A percentile compares a stretch with the other conserved stretches of the same genome.
Conservation (phyloP, 2,329 filamentous ascomycete species). For the Fusarium pseudograminearum region DNA sequence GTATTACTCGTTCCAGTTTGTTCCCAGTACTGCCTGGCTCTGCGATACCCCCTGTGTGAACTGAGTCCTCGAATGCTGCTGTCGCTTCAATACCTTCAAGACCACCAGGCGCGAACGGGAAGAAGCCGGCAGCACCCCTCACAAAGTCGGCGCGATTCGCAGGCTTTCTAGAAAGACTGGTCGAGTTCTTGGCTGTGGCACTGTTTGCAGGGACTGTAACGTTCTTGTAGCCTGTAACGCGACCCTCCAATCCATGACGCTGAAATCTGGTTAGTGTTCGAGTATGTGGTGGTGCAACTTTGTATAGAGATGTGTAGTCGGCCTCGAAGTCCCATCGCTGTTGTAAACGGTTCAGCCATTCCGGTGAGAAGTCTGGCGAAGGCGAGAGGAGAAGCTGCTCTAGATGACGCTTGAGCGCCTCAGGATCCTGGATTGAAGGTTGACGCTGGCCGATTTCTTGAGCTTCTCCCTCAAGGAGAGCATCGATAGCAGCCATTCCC, state of each 20-base stretch:
- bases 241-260: constrained; percentile 89
- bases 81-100: constrained; percentile 88
- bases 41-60: constrained; percentile 63
- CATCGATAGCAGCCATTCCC: constrained; percentile 54
- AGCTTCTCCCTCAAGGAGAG: constrained; percentile 47
- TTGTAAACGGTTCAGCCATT: constrained; percentile 91
- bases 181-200: constrained; percentile 94
- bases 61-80: constrained; percentile 84
- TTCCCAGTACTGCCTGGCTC: constrained; percentile 60
- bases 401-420: constrained; percentile 76
- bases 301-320: constrained; percentile 86
- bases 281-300: constrained; percentile 89
- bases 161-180: constrained; percentile 86
- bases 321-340: constrained; percentile 87
- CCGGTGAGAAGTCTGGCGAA: constrained; percentile 79
- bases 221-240: constrained; percentile 93
- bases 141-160: constrained; percentile 91
- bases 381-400: constrained; percentile 84
- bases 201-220: constrained; percentile 91
- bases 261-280: constrained; percentile 95
- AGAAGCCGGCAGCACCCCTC: constrained; percentile 90
- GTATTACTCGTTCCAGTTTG: constrained; percentile 86
- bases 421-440: constrained; percentile 58
- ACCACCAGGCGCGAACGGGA: constrained; percentile 92
- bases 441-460: constrained; percentile 28